These are phyloP conservation scores for Penicillium sp. DNA, from an alignment of 2,329 filamentous ascomycete species.

Conservation along the genomic window DNA sequence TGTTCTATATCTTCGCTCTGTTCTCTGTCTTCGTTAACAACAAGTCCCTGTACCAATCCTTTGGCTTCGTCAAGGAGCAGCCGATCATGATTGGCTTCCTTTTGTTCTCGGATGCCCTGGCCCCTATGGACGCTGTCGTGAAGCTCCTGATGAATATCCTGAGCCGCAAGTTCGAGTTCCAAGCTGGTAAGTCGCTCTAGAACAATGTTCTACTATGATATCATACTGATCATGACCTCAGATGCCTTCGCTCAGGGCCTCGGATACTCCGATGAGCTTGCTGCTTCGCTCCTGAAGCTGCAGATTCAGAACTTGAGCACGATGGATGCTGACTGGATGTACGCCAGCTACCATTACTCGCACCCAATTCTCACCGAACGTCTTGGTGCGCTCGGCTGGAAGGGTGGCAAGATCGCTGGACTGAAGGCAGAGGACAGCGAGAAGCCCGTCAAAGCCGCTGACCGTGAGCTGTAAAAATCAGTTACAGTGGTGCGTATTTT, in stretches of 20 bases:
- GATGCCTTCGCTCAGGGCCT: slow-evolving; percentile 81
- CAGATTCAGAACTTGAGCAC: slow-evolving; percentile 97
- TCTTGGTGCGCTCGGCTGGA: slow-evolving; percentile 86
- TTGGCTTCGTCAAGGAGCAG: slow-evolving; percentile 78
- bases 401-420: slow-evolving; percentile 53
- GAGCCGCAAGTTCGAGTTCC: slow-evolving; percentile 90
- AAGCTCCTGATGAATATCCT: slow-evolving; percentile 96
- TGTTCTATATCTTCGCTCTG: slow-evolving; percentile 94
- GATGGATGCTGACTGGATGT: slow-evolving; percentile 99
- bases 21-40: slow-evolving; percentile 99
- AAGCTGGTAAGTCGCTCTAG: slow-evolving; percentile 63
- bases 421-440: slow-evolving; percentile 54
- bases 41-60: slow-evolving; percentile 80
- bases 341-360: slow-evolving; percentile 97
- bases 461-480: slow-evolving; percentile 65
- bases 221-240: slow-evolving; percentile 31
- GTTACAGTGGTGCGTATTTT: neutral
- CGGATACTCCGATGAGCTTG: slow-evolving; percentile 79
- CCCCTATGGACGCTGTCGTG: slow-evolving; percentile 89
- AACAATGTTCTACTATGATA: neutral
- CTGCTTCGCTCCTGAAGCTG: slow-evolving; percentile 87
- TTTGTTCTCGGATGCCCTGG: slow-evolving; percentile 93
- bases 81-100: slow-evolving; percentile 97
- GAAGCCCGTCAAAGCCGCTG: slow-evolving; percentile 66
- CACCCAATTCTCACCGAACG: slow-evolving; percentile 95